Conservation (phyloP, 1,139 yeast genomes). For the Pichia sp. region DNA sequence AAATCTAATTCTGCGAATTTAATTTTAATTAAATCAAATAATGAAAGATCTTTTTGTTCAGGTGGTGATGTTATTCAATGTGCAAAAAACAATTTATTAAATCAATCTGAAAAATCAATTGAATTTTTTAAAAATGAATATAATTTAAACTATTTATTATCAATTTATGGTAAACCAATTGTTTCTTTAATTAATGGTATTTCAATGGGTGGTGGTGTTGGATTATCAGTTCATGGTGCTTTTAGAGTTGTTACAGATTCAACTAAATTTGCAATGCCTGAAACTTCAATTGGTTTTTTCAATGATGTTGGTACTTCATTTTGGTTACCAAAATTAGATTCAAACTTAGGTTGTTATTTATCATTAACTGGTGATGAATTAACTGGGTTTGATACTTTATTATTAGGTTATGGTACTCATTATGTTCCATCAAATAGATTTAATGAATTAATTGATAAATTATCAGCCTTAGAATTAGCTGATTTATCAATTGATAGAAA, state of each 20-base stretch:
- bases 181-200: slow-evolving; percentile 86
- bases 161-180: slow-evolving; percentile 80
- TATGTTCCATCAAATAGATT: slow-evolving; percentile 66
- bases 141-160: slow-evolving; percentile 69
- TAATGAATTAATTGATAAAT: slow-evolving; percentile 54
- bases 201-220: slow-evolving; percentile 98
- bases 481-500: slow-evolving; percentile 19
- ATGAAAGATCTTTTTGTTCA: slow-evolving; percentile 65
- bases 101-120: slow-evolving; percentile 48
- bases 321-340: slow-evolving; percentile 78
- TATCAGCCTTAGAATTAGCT: slow-evolving; percentile 48
- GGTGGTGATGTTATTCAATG: slow-evolving; percentile 93
- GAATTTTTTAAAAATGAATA: slow-evolving; percentile 78
- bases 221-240: slow-evolving; percentile 87
- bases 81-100: slow-evolving; percentile 45
- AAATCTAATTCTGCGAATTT: slow-evolving; percentile 61
- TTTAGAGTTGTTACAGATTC: slow-evolving; percentile 88
- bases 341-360: slow-evolving; percentile 75
- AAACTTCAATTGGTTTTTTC: slow-evolving; percentile 92
- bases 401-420: slow-evolving; percentile 87
- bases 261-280: slow-evolving; percentile 96
- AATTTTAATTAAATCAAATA: slow-evolving; percentile 64
- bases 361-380: slow-evolving; percentile 82
- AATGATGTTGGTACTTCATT: slow-evolving; percentile 96
- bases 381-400: slow-evolving; percentile 70